Conservation (phyloP, 225 moss, liverwort and hornwort genomes). For the Physcomitrellopsis africana region DNA sequence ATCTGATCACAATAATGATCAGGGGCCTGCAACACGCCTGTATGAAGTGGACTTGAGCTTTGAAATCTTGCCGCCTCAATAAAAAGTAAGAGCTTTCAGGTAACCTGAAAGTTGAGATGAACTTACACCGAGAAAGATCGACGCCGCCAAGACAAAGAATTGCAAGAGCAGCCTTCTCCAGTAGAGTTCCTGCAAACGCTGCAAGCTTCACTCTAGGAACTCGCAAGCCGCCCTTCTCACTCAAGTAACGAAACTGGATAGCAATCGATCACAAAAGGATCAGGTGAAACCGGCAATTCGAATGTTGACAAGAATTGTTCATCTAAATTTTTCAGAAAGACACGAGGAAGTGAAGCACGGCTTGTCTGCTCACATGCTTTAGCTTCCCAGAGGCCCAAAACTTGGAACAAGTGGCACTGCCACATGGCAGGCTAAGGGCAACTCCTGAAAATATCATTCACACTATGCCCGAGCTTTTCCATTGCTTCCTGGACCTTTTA, state of each 20-base stretch:
- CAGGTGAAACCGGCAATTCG: too few relatives aligned
- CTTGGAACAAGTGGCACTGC: constrained; percentile 34
- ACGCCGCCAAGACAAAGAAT: constrained; percentile 11
- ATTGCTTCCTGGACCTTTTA: background rate
- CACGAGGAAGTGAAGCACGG: constrained; percentile 18
- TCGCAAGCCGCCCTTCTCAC: background rate
- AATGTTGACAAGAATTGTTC: too few relatives aligned
- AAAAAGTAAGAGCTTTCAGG: too few relatives aligned
- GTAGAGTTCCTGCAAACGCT: background rate
- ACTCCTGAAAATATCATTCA: constrained; percentile 2
- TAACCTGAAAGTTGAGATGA: background rate
- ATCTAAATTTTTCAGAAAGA: too few relatives aligned
- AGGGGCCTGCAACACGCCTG: too few relatives aligned
- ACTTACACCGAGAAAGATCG: constrained; percentile 3
- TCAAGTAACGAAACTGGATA: background rate
- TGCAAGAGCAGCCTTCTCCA: constrained; percentile 11
- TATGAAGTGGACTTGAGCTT: background rate
- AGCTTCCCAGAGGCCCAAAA: constrained; percentile 12
- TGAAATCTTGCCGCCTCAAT: too few relatives aligned
- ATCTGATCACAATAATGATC: too few relatives aligned
- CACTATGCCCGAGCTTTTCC: background rate
- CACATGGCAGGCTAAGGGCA: constrained; percentile 30
- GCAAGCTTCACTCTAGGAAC: constrained; percentile 8
- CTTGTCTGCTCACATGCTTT: background rate
- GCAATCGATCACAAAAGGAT: too few relatives aligned